A percentile compares a stretch with the other conserved stretches of the same genome.
These are phyloP conservation scores for Favolaschia claudopus DNA, from an alignment of 768 basidiomycete species.

Conservation along the genomic window DNA sequence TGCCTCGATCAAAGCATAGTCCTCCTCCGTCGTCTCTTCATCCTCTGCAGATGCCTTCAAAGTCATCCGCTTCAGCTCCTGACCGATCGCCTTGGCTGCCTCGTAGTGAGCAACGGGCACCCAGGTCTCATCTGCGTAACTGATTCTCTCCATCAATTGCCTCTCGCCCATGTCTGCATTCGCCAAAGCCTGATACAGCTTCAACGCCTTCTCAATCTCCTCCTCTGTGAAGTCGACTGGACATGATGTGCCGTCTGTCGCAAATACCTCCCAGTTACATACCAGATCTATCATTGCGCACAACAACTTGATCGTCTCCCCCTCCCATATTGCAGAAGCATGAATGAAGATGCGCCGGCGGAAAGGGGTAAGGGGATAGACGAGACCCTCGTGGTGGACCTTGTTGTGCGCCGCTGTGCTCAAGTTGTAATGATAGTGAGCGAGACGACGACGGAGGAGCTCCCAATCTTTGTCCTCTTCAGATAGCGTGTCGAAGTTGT, in stretches of 20 bases:
- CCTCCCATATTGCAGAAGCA: slow-evolving; percentile 41
- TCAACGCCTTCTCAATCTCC: slow-evolving; percentile 33
- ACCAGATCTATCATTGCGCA: slow-evolving; percentile 36
- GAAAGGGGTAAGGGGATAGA: slow-evolving; percentile 29
- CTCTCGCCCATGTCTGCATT: slow-evolving; percentile 29
- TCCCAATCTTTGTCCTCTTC: slow-evolving; percentile 31
- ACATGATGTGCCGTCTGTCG: slow-evolving; percentile 36
- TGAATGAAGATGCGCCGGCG: slow-evolving; percentile 37
- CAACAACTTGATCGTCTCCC: slow-evolving; percentile 41
- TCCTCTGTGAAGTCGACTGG: slow-evolving; percentile 39
- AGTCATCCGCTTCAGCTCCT: slow-evolving; percentile 29
- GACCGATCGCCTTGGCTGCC: slow-evolving; percentile 32
- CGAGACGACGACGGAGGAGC: slow-evolving; percentile 37
- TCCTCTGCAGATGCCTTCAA: slow-evolving; percentile 28
- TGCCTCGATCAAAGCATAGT: slow-evolving; percentile 37
- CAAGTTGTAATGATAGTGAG: slow-evolving; percentile 38
- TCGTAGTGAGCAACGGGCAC: slow-evolving; percentile 40
- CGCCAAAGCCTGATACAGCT: slow-evolving; percentile 31
- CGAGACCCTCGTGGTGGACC: slow-evolving; percentile 33
- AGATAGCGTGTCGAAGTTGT: slow-evolving; percentile 32
- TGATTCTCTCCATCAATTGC: slow-evolving; percentile 22
- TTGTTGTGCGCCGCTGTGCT: slow-evolving; percentile 38
- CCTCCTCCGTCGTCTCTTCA: slow-evolving; percentile 32
- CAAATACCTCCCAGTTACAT: slow-evolving; percentile 33
- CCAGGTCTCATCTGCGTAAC: slow-evolving; percentile 38